Evolutionary conservation across 352 stramenopile species (phyloP), one percentile per base, ranked within the genome.

Genomic region (Globisporangium radiosum): DNA sequence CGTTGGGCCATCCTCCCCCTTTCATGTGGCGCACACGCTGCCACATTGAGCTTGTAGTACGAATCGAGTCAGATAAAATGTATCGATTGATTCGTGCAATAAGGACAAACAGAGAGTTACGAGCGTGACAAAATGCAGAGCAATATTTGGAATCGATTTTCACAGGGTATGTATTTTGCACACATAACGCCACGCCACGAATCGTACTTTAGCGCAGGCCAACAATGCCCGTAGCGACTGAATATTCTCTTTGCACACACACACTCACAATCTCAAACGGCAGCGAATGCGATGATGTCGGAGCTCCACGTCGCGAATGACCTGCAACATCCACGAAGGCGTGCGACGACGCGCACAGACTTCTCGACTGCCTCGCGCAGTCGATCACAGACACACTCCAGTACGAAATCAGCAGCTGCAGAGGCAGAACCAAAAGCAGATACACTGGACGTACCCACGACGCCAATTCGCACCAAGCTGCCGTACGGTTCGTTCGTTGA

Each of bases 1-100:
- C 55, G 55, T 52, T 54, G 14, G 55, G 33, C 54, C 40, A 42
- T 5, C 43, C 43, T 13, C 43, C 43, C 43, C 25, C 25, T 25
- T 25, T 47, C 11, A 13, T 47, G 43, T 47, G 42, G 5, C 42
- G 8, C 42, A 13, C 5, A 5, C 0, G 3, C 6, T 45, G 42
- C 42, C 42, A 45, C 42, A 45, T 13, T 0, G 8, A 15, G 9
- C 7, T 15, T 5, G 6, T 0, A 13, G 8, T 45, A 15, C 42
- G 42, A 45, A 45, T 45, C 42, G 9, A 15, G 11, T 14, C 9
- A 5, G 42, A 15, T 45, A 8, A 5, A 15, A 13, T 11, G 25
- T 45, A 13, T 5, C 14, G 42, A 45, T 45, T 45, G 9, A 45
- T 45, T 11, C 42, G 42, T 13, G n/a, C 42, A 45, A 5, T 3